Percentiles rank a stretch among this genome's conserved stretches.
Conservation (phyloP, 176 grass and related monocot genomes). For the Cenchrus americanus region DNA sequence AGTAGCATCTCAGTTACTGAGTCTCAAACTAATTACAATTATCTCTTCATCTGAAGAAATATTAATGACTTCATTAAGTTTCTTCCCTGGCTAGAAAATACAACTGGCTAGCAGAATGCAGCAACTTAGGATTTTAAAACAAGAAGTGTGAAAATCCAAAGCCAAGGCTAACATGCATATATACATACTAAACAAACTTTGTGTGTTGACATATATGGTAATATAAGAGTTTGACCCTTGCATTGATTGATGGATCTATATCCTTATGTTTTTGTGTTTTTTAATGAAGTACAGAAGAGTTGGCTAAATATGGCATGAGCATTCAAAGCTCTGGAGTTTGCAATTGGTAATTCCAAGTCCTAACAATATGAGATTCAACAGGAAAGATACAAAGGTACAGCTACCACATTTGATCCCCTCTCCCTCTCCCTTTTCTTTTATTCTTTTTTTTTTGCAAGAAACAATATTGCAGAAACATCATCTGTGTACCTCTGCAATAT, state of each 20-base stretch:
- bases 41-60: neutral
- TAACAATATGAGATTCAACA: conserved; percentile 12
- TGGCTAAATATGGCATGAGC: neutral
- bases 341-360: conserved; percentile 8
- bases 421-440: too few relatives aligned
- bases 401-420: neutral
- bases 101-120: neutral
- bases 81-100: neutral
- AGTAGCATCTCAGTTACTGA: conserved; percentile 29
- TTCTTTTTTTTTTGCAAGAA: conserved; percentile 33
- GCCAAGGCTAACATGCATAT: conserved; percentile 12
- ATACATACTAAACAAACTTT: conserved; percentile 13
- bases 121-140: neutral
- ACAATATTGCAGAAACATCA: conserved; percentile 15
- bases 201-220: neutral
- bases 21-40: conserved; percentile 37
- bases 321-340: conserved; percentile 5
- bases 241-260: neutral
- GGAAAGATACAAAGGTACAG: neutral
- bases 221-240: neutral
- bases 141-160: conserved; percentile 24
- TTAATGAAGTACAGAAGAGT: conserved; percentile 13
- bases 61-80: conserved; percentile 14
- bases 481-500: conserved; percentile 88
- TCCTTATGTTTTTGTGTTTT: conserved; percentile 20